Base-by-base conservation (phyloP, 2,329 filamentous ascomycete species). In the Cytospora mali region DNA sequence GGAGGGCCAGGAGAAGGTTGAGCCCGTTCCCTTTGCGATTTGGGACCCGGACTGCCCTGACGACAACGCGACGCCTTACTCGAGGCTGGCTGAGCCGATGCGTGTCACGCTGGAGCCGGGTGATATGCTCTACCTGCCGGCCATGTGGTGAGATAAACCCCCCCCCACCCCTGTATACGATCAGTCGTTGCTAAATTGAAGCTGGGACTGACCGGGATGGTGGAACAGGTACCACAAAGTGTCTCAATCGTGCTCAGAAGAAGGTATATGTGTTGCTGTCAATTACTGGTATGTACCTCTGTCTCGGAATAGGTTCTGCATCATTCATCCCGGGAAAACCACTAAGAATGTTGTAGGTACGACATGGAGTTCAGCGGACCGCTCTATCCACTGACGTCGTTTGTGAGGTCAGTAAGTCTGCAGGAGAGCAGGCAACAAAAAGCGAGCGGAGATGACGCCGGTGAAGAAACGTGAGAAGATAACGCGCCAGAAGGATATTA, bases 61-160 rank as follows among this genome's bases (percentile, higher is more conserved):
- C 0, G 63, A 71, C 16, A 77, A 80, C 52, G 67, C 80, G 0
- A 90, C 88, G 1, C 68, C 69, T 1, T 90, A 88, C 68, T 91
- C 88, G 1, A 69, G 75, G 39, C 76, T 88, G 13, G 85, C 85
- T 0, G 75, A 76, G 54, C 88, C 89, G 7, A 69, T 92, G 66
- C 78, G 82, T n/a, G 86, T 93, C 1, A 90, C 87, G 0, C 75
- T 95, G 3, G 74, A 88, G 1, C 83, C 87, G 11, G 91, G 91
- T 0, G 91, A 95, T 71, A 91, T 95, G 87, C 74, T 95, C 18
- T 95, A 95, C 75, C 77, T 95, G 31, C 91, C 91, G 7, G 87
- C 89, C 6, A 84, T 93, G 80, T 95, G 91, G 91, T 90, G 66
- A 73, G 81, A 72, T 28, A 10, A 18, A 18, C 1, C 9, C 39